phyloP scores from a whole-genome alignment of 2,329 filamentous ascomycete genomes.

The Neonectria faginata region DNA sequence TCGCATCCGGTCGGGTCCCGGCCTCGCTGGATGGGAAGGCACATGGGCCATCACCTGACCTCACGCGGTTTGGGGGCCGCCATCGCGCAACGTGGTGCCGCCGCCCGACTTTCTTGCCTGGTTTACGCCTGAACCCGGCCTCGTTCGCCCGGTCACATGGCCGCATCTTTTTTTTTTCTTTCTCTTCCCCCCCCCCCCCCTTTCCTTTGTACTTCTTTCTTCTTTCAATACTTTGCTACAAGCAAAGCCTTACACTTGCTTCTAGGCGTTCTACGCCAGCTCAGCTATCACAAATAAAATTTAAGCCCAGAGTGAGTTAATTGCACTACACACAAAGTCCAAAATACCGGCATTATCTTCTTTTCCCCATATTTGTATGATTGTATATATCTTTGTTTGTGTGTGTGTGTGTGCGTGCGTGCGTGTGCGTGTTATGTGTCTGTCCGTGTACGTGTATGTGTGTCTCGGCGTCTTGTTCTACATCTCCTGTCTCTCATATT shows the following conservation, averaged over 20 bases:
- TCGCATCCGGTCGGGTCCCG: constrained; percentile 1
- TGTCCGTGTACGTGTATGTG: background rate
- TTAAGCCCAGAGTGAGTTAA: background rate
- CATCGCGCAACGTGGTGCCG: constrained; percentile 29
- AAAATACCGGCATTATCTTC: background rate
- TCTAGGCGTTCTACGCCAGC: background rate
- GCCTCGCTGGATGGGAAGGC: background rate
- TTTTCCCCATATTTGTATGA: background rate
- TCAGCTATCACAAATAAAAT: background rate
- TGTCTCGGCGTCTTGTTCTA: background rate
- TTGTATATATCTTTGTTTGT: background rate
- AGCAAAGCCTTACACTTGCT: too few relatives aligned
- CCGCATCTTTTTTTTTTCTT: background rate
- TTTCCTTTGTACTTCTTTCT: too few relatives aligned
- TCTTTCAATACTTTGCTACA: too few relatives aligned
- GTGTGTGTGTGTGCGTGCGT: background rate
- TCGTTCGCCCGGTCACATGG: constrained; percentile 17
- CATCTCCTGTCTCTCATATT: background rate
- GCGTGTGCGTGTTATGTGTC: background rate
- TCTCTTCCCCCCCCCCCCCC: background rate
- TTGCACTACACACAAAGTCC: constrained; percentile 4
- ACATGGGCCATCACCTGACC: constrained; percentile 28
- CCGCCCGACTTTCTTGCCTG: constrained; percentile 4
- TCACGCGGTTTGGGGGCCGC: constrained; percentile 27
- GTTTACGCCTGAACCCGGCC: background rate